These are phyloP conservation scores for Aspergillus sparsus DNA, from an alignment of 495 filamentous ascomycete genomes.

Conservation along the genomic window DNA sequence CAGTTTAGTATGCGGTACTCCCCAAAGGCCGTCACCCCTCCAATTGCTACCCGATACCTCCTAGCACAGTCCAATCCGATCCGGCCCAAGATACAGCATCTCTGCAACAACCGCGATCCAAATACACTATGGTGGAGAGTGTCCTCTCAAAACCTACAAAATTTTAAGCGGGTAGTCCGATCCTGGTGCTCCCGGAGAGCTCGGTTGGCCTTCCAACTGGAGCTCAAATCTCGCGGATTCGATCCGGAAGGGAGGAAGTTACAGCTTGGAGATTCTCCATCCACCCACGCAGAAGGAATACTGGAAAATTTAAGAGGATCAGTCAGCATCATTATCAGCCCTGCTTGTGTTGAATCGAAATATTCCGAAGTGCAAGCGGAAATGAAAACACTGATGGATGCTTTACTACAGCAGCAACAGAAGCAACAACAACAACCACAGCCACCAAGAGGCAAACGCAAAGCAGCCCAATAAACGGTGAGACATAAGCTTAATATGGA, in stretches of 20 bases:
- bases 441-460: not conserved
- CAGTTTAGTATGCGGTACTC: constrained; percentile 31
- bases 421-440: not conserved
- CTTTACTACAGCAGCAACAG: constrained; percentile 12
- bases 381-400: constrained; percentile 23
- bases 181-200: constrained; percentile 52
- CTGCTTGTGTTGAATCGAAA: constrained; percentile 17
- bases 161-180: constrained; percentile 52
- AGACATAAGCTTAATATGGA: not conserved
- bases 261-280: not conserved
- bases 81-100: constrained; percentile 40
- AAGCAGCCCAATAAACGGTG: not conserved
- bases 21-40: constrained; percentile 25
- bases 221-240: constrained; percentile 57
- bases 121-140: constrained; percentile 54
- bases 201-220: constrained; percentile 54
- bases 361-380: constrained; percentile 32
- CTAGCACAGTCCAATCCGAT: constrained; percentile 30
- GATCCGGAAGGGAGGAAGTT: constrained; percentile 51
- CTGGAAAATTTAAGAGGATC: constrained; percentile 27
- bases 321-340: constrained; percentile 29
- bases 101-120: constrained; percentile 35
- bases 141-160: constrained; percentile 26
- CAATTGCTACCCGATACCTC: constrained; percentile 38
- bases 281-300: not conserved